These are phyloP conservation scores for Fusarium sp. DNA, from an alignment of 2,329 filamentous ascomycete species.

Conservation along the genomic window DNA sequence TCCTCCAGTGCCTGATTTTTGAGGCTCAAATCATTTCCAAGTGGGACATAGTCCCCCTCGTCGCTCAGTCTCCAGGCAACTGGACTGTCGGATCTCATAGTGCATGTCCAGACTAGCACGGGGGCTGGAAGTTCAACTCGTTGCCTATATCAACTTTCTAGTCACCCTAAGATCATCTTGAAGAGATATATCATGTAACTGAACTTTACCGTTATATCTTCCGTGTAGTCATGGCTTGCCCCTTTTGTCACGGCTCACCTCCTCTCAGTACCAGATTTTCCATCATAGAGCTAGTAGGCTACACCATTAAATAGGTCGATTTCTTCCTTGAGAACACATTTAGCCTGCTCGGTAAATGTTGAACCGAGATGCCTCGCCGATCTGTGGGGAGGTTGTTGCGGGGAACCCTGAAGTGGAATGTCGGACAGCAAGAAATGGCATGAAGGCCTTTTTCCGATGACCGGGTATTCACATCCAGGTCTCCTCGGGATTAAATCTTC, in stretches of 20 bases:
- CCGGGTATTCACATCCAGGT: not conserved
- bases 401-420: constrained; percentile 9
- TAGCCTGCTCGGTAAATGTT: constrained; percentile 7
- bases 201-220: not conserved
- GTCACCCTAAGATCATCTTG: rapidly evolving
- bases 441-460: not conserved
- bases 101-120: not conserved
- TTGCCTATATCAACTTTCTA: not conserved
- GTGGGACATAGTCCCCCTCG: not conserved
- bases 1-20: not conserved
- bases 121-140: not conserved
- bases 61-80: not conserved
- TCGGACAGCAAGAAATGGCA: not conserved
- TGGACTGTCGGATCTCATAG: not conserved
- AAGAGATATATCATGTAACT: not conserved
- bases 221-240: not conserved
- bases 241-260: not conserved
- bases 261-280: not conserved
- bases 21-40: not conserved
- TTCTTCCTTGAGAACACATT: not conserved
- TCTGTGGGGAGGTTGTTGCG: not conserved
- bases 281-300: not conserved
- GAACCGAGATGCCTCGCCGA: not conserved
- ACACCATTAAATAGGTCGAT: not conserved
- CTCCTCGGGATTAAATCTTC: not conserved